Evolutionary conservation across 495 filamentous ascomycete species (phyloP).

Genomic region (Emericellopsis terricola): DNA sequence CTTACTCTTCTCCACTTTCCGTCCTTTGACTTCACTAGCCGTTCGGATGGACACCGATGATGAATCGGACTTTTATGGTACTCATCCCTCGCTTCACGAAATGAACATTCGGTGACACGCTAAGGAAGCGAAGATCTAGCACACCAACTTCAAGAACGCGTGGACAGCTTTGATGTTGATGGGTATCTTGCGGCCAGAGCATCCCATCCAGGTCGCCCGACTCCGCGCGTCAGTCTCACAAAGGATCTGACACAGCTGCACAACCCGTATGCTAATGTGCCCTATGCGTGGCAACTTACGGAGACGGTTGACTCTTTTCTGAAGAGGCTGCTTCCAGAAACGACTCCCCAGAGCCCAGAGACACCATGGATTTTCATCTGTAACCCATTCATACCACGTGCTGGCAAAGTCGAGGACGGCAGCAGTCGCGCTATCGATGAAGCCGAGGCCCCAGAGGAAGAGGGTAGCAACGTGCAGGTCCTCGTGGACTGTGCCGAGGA

Average conservation of each 20-base stretch:
- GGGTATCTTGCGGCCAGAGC: slow-evolving; percentile 28
- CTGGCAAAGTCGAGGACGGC: slow-evolving; percentile 6
- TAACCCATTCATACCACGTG: slow-evolving; percentile 28
- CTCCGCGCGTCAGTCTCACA: neutral
- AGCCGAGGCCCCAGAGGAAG: slow-evolving; percentile 14
- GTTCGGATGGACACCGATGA: no score
- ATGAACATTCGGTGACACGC: slow-evolving; percentile 2
- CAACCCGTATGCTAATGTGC: slow-evolving; percentile 25
- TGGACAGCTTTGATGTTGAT: slow-evolving; percentile 24
- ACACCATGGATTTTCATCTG: slow-evolving; percentile 51
- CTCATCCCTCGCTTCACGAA: slow-evolving; percentile 2
- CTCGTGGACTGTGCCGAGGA: slow-evolving; percentile 16
- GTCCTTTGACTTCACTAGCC: no score
- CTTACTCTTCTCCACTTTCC: no score
- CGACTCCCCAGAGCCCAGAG: slow-evolving; percentile 16
- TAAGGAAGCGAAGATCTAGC: slow-evolving; percentile 35
- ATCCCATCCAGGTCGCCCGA: slow-evolving; percentile 11
- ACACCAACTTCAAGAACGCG: slow-evolving; percentile 11
- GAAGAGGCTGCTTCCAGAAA: slow-evolving; percentile 44
- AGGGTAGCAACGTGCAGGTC: slow-evolving; percentile 7
- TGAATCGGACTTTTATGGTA: slow-evolving; percentile 61
- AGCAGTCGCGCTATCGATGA: slow-evolving; percentile 8
- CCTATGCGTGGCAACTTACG: slow-evolving; percentile 27
- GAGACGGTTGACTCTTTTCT: slow-evolving; percentile 49
- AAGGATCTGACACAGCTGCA: slow-evolving; percentile 11